phyloP scores from a whole-genome alignment of 805 yeast genomes.

The Lachancea thermotolerans region DNA sequence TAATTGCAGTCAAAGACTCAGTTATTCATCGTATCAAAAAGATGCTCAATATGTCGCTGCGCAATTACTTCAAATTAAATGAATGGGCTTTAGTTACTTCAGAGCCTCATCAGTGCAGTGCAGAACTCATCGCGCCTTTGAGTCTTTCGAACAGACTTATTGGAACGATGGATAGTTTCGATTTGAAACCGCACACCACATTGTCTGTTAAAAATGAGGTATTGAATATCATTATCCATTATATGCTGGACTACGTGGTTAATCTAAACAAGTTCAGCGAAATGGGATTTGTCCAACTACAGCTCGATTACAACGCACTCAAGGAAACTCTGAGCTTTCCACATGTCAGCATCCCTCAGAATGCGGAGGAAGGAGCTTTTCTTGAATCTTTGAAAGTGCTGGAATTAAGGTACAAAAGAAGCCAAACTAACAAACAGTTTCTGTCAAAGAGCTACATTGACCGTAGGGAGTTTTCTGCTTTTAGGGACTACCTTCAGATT shows the following conservation, averaged over 20 bases:
- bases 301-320: slow-evolving; percentile 28
- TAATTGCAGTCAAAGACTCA: slow-evolving; percentile 26
- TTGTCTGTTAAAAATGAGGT: slow-evolving; percentile 23
- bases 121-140: slow-evolving; percentile 9
- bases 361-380: slow-evolving; percentile 18
- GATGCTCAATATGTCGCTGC: slow-evolving; percentile 25
- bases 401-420: slow-evolving; percentile 24
- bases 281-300: slow-evolving; percentile 30
- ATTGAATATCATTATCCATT: slow-evolving; percentile 26
- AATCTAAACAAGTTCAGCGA: slow-evolving; percentile 34
- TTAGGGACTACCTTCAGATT: slow-evolving; percentile 14
- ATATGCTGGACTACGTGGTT: slow-evolving; percentile 31
- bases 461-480: slow-evolving; percentile 21
- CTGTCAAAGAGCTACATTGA: slow-evolving; percentile 26
- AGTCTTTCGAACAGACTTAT: background rate
- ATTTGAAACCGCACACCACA: slow-evolving; percentile 11
- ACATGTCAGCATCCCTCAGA: slow-evolving; percentile 12
- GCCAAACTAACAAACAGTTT: slow-evolving; percentile 11
- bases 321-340: slow-evolving; percentile 23
- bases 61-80: slow-evolving; percentile 29
- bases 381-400: slow-evolving; percentile 25
- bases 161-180: background rate
- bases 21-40: slow-evolving; percentile 28
- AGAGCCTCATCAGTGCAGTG: slow-evolving; percentile 10
- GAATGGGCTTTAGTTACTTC: slow-evolving; percentile 25